These are phyloP conservation scores for Forsythia suspensa DNA, from an alignment of 257 asterid genomes.

Conservation along the genomic window DNA sequence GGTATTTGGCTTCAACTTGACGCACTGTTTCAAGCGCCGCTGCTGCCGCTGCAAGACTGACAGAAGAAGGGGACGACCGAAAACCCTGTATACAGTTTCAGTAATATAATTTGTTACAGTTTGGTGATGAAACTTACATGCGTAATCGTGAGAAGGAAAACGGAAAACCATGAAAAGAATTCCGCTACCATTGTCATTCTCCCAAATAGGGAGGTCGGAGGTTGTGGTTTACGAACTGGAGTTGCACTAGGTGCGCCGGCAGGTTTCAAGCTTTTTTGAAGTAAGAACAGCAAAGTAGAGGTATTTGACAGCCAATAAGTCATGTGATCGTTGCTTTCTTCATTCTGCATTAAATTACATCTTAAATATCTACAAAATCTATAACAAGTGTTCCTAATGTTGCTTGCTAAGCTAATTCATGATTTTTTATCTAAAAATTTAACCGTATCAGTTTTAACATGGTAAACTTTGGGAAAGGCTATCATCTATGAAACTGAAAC, in stretches of 20 bases:
- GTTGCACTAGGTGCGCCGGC: conserved; percentile 62
- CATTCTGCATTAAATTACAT: conserved; percentile 60
- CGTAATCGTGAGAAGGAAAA: background rate
- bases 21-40: conserved; percentile 89
- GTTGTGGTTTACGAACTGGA: conserved; percentile 73
- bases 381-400: background rate
- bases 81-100: conserved; percentile 65
- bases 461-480: background rate
- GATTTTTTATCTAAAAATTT: background rate
- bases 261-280: conserved; percentile 87
- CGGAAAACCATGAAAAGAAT: conserved; percentile 16
- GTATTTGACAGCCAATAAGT: conserved; percentile 98
- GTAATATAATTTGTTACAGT: background rate
- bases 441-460: background rate
- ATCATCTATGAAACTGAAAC: background rate
- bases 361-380: conserved; percentile 20
- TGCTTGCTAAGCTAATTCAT: conserved; percentile 6
- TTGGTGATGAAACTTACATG: background rate
- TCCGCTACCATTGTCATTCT: conserved; percentile 93
- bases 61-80: conserved; percentile 90
- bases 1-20: conserved; percentile 96
- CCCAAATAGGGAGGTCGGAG: conserved; percentile 93
- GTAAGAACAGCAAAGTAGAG: conserved; percentile 82
- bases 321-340: conserved; percentile 87
- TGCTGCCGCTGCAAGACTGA: conserved; percentile 72